These are phyloP conservation scores for Nadsonia fulvescens DNA, from an alignment of 805 yeast species.

Conservation along the genomic window DNA sequence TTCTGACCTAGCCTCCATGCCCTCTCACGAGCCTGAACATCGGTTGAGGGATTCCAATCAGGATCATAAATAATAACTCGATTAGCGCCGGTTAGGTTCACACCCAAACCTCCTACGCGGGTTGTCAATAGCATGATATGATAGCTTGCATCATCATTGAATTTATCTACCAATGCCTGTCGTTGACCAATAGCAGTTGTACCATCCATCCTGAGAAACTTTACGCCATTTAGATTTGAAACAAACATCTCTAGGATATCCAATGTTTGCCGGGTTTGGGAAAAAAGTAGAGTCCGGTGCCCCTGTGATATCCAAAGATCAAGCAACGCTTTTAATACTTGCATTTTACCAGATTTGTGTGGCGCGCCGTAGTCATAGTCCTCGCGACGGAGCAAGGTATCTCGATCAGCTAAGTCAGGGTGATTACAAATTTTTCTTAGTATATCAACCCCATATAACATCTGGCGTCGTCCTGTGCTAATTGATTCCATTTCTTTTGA, in stretches of 20 bases:
- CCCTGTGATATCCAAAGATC: constrained; percentile 61
- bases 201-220: constrained; percentile 84
- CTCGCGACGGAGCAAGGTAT: constrained; percentile 18
- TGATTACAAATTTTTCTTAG: constrained; percentile 88
- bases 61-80: constrained; percentile 90
- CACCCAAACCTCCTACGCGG: constrained; percentile 90
- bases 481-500: constrained; percentile 63
- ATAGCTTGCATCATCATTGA: constrained; percentile 42
- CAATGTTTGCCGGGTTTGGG: constrained; percentile 89
- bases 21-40: constrained; percentile 87
- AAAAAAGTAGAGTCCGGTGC: constrained; percentile 68
- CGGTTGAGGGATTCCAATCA: constrained; percentile 98
- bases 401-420: constrained; percentile 60
- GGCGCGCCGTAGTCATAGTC: constrained; percentile 26
- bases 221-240: constrained; percentile 20
- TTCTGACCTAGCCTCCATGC: constrained; percentile 97
- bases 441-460: constrained; percentile 77
- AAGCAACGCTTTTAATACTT: constrained; percentile 61
- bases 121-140: constrained; percentile 73
- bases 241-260: constrained; percentile 65
- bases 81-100: constrained; percentile 87
- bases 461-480: constrained; percentile 57
- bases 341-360: constrained; percentile 67
- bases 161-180: constrained; percentile 64
- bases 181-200: constrained; percentile 63